Percentiles rank a stretch among this genome's conserved stretches.
These are phyloP conservation scores for Ciborinia camelliae DNA, from an alignment of 2,329 filamentous ascomycete species.

Conservation along the genomic window DNA sequence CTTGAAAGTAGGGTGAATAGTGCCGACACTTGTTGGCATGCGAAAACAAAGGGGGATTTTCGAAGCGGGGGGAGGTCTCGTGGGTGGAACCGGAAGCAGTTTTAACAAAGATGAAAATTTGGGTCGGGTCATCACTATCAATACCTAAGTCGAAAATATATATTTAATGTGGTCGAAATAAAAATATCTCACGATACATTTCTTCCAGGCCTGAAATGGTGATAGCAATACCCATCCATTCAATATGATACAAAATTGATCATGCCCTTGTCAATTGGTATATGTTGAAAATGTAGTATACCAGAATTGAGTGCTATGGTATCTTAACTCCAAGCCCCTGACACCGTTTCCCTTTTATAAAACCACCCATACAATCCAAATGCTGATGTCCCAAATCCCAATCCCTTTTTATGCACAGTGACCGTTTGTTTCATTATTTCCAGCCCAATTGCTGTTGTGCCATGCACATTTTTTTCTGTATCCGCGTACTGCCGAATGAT, in stretches of 20 bases:
- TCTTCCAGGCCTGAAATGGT: neutral
- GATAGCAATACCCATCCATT: neutral
- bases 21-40: neutral
- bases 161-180: neutral
- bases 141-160: no score
- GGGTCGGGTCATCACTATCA: neutral
- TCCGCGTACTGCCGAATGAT: neutral
- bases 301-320: slow-evolving; percentile 7
- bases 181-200: neutral
- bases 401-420: slow-evolving; percentile 4
- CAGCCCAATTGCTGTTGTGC: neutral
- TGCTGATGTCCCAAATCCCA: neutral
- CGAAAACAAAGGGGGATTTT: neutral
- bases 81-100: neutral
- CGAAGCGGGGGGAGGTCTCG: neutral
- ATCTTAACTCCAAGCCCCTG: slow-evolving; percentile 9
- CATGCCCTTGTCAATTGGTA: neutral
- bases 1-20: neutral
- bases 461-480: neutral
- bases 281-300: slow-evolving; percentile 5
- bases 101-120: neutral
- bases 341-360: neutral
- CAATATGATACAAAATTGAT: slow-evolving; percentile 5
- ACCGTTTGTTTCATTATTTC: neutral
- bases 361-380: slow-evolving; percentile 14